These are phyloP conservation scores for Globisporangium viniferum DNA, from an alignment of 352 stramenopile species.

Conservation along the genomic window DNA sequence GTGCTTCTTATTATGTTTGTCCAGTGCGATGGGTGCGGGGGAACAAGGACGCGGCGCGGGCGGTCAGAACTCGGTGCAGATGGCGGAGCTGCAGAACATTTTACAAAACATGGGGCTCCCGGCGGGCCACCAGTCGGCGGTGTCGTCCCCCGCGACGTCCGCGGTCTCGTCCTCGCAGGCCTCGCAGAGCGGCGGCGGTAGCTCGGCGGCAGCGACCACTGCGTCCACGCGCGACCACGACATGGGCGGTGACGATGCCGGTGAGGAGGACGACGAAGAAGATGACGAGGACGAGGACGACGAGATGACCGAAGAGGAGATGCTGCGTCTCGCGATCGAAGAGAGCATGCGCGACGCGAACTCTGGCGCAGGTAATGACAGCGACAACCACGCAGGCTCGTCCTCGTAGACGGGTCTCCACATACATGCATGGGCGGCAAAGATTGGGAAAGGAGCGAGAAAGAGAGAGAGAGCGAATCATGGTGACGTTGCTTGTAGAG, in stretches of 20 bases:
- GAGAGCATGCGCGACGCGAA: conserved; percentile 85
- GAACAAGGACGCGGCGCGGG: conserved; percentile 52
- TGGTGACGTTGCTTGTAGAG: conserved; percentile 1
- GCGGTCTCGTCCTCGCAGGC: conserved; percentile 74
- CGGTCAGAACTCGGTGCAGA: conserved; percentile 58
- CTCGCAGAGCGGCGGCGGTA: conserved; percentile 63
- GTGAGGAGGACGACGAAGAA: conserved; percentile 52
- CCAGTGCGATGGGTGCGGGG: conserved; percentile 68
- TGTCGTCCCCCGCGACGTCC: conserved; percentile 70
- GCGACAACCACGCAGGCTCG: conserved; percentile 32
- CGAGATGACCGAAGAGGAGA: conserved; percentile 85
- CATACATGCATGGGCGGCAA: background rate
- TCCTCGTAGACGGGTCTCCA: conserved; percentile 34
- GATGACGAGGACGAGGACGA: conserved; percentile 80
- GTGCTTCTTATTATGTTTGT: background rate
- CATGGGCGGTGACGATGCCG: conserved; percentile 71
- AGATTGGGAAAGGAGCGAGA: background rate
- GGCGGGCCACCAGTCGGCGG: conserved; percentile 57
- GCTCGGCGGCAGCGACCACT: conserved; percentile 65
- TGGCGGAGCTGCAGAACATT: conserved; percentile 86
- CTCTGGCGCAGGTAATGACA: conserved; percentile 52
- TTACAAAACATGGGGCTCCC: conserved; percentile 87
- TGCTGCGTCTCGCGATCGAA: conserved; percentile 82
- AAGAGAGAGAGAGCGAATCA: background rate
- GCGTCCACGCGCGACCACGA: conserved; percentile 79